Percentiles rank a stretch among this genome's conserved stretches.
Conservation (phyloP, 2,329 filamentous ascomycete species). For the Leptographium procerum region DNA sequence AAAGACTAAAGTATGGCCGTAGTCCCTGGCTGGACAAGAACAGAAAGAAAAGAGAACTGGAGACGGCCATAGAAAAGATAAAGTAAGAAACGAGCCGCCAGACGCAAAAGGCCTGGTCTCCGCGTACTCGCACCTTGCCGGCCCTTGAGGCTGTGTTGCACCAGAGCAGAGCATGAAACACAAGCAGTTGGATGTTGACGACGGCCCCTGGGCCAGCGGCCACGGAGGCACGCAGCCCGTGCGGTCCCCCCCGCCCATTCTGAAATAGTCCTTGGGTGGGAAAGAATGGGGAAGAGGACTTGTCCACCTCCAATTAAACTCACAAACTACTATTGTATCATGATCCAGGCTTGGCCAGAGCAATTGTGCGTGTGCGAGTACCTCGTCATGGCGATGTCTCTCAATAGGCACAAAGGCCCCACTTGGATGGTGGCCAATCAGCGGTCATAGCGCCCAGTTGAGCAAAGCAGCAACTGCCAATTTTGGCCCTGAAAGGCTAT, state of each 20-base stretch:
- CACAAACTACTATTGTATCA: neutral
- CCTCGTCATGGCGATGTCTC: neutral
- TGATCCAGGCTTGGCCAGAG: neutral
- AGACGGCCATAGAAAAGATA: neutral
- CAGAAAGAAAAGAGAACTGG: neutral
- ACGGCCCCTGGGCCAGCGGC: neutral
- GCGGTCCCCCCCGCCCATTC: neutral
- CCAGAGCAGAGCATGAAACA: slow-evolving; percentile 9
- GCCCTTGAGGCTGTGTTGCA: slow-evolving; percentile 7
- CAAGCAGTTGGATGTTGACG: slow-evolving; percentile 7
- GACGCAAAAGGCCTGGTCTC: neutral
- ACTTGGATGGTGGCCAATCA: neutral
- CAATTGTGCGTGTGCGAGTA: too few relatives aligned
- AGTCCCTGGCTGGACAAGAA: neutral
- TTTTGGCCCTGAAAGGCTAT: too few relatives aligned
- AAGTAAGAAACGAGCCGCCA: neutral
- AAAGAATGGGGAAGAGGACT: neutral
- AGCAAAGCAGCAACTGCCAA: too few relatives aligned
- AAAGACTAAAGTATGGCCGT: neutral
- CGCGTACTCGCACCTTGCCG: too few relatives aligned
- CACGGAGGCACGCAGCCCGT: neutral
- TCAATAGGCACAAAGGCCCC: neutral
- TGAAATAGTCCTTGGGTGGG: neutral
- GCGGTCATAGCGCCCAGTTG: neutral
- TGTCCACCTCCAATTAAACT: neutral